phyloP scores from a whole-genome alignment of 306 rosid genomes.

The Cucumis hystrix region DNA sequence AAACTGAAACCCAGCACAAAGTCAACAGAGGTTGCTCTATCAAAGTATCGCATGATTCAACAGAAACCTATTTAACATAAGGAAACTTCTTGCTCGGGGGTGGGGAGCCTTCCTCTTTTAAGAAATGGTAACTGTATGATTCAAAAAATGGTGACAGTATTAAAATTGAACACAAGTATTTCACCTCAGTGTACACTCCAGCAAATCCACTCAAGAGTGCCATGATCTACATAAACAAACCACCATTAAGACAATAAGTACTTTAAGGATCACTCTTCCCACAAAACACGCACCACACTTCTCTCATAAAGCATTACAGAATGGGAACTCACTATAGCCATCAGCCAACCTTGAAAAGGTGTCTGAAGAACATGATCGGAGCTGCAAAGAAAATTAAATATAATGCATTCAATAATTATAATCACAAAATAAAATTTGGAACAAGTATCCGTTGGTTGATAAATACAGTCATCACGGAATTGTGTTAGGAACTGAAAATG shows the following conservation, averaged over 20 bases:
- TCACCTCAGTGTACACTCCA: constrained; percentile 91
- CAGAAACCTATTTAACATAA: neutral
- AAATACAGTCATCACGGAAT: neutral
- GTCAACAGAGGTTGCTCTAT: neutral
- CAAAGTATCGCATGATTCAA: neutral
- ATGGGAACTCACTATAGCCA: constrained; percentile 81
- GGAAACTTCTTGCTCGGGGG: neutral
- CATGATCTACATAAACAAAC: constrained; percentile 50
- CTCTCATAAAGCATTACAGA: neutral
- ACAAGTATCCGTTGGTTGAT: neutral
- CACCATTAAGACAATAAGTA: constrained; percentile 7
- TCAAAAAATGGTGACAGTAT: neutral
- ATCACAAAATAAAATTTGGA: neutral
- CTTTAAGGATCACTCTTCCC: neutral
- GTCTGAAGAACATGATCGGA: constrained; percentile 91
- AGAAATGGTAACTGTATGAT: no score
- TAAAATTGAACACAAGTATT: constrained; percentile 12
- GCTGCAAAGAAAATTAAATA: constrained; percentile 29
- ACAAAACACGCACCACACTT: neutral
- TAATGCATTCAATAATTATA: neutral
- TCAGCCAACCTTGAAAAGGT: constrained; percentile 89
- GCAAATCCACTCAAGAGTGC: constrained; percentile 98
- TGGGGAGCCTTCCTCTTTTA: neutral
- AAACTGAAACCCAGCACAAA: neutral
- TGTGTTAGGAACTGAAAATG: neutral